These are phyloP conservation scores for Metschnikowia hibisci DNA, from an alignment of 805 yeast genomes.

Conservation along the genomic window DNA sequence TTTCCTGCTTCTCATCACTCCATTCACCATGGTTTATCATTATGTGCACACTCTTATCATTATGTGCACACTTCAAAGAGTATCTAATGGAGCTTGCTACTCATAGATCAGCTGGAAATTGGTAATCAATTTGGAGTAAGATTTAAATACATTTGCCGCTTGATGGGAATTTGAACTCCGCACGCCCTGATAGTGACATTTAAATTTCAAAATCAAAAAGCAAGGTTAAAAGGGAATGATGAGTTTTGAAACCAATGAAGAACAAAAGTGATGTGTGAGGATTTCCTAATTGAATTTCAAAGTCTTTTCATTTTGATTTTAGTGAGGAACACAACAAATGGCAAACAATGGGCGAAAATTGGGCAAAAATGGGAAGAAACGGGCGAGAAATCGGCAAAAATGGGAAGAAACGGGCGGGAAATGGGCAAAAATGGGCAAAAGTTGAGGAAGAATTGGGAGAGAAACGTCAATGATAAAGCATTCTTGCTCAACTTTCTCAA, in stretches of 20 bases:
- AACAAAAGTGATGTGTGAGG: slow-evolving; percentile 40
- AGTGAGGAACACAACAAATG: slow-evolving; percentile 58
- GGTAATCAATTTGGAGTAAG: slow-evolving; percentile 86
- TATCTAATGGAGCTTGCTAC: slow-evolving; percentile 66
- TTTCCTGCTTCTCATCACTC: slow-evolving; percentile 63
- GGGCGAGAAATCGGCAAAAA: too few species aligned
- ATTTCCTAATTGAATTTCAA: slow-evolving; percentile 62
- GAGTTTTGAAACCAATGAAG: too few species aligned
- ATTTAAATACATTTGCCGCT: slow-evolving; percentile 81
- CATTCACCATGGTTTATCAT: slow-evolving; percentile 94
- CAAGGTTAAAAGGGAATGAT: too few species aligned
- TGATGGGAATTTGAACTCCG: slow-evolving; percentile 94
- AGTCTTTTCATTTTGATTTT: slow-evolving; percentile 71
- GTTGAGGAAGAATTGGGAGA: too few species aligned
- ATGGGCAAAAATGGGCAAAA: too few species aligned
- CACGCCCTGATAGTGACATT: slow-evolving; percentile 91
- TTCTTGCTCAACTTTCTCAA: too few species aligned
- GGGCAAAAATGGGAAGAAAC: slow-evolving; percentile 50
- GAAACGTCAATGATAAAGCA: too few species aligned
- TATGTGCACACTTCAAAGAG: slow-evolving; percentile 79
- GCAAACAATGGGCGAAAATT: slow-evolving; percentile 43
- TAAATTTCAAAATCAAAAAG: too few species aligned
- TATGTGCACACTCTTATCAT: slow-evolving; percentile 86
- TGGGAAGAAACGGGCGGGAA: too few species aligned
- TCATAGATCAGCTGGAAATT: slow-evolving; percentile 75